phyloP scores from a whole-genome alignment of 352 stramenopile species.

The Phytophthora brassicae region DNA sequence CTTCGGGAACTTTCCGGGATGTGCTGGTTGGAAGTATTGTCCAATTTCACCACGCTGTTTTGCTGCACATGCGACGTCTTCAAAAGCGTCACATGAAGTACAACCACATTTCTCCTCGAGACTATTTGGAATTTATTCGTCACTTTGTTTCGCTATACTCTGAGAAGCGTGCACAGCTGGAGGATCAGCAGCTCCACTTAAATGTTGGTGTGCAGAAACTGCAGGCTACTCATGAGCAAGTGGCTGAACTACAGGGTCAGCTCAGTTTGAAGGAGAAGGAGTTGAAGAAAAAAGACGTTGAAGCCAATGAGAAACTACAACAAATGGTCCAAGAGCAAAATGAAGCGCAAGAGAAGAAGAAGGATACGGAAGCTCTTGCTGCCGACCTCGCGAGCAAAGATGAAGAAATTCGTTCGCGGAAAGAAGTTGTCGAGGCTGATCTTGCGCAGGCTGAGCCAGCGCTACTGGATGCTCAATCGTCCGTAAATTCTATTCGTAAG shows the following conservation, averaged over 20 bases:
- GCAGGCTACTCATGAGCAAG: conserved; percentile 97
- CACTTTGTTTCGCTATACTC: conserved; percentile 91
- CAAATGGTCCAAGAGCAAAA: conserved; percentile 99
- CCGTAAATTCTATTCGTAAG: conserved; percentile 98
- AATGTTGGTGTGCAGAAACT: conserved; percentile 99
- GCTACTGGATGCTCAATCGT: conserved; percentile 95
- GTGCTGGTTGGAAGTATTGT: conserved; percentile 84
- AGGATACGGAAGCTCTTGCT: conserved; percentile 95
- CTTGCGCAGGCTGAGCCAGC: conserved; percentile 98
- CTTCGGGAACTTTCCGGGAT: conserved; percentile 73
- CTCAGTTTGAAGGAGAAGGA: conserved; percentile 94
- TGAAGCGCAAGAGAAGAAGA: conserved; percentile 96
- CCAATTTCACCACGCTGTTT: conserved; percentile 85
- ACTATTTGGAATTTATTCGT: conserved; percentile 93
- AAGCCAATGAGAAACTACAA: conserved; percentile 98
- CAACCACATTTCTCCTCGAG: conserved; percentile 90
- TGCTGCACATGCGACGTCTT: conserved; percentile 84
- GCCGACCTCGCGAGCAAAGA: conserved; percentile 95
- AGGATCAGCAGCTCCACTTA: conserved; percentile 98
- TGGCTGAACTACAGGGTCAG: conserved; percentile 90
- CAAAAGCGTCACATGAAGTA: conserved; percentile 87
- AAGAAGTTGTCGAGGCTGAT: conserved; percentile 95
- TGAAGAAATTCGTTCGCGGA: conserved; percentile 93
- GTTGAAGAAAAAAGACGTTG: conserved; percentile 95
- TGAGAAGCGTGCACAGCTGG: conserved; percentile 90